Conservation (phyloP, 768 basidiomycete species). For the Suillus weaverae region DNA sequence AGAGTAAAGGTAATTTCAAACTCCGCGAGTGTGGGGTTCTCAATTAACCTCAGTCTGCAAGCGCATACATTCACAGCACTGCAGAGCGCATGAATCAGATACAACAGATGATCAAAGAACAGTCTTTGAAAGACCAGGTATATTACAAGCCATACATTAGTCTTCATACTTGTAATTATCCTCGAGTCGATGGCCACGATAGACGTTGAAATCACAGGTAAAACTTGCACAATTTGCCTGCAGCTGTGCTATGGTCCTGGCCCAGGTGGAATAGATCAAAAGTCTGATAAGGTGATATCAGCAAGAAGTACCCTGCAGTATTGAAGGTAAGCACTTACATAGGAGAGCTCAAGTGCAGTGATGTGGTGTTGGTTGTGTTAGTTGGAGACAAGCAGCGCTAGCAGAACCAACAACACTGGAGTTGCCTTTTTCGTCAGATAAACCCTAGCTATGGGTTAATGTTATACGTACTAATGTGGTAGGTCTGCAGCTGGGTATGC, state of each 20-base stretch:
- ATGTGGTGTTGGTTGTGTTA: neutral
- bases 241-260: neutral
- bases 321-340: neutral
- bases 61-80: neutral
- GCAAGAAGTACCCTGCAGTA: neutral
- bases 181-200: neutral
- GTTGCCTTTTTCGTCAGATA: neutral
- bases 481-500: neutral
- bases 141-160: neutral
- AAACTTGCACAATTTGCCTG: neutral
- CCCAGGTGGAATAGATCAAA: constrained; percentile 1
- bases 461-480: neutral
- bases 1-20: neutral
- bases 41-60: no score
- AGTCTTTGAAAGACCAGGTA: neutral
- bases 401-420: neutral
- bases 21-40: neutral
- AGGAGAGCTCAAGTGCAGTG: neutral
- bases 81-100: neutral
- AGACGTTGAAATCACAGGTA: neutral
- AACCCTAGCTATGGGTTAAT: constrained; percentile 2
- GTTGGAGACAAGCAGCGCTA: neutral
- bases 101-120: neutral
- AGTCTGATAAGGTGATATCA: neutral
- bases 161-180: neutral